Base-by-base conservation (phyloP, 305 asterid genomes). In the Solanum hybrid region DNA sequence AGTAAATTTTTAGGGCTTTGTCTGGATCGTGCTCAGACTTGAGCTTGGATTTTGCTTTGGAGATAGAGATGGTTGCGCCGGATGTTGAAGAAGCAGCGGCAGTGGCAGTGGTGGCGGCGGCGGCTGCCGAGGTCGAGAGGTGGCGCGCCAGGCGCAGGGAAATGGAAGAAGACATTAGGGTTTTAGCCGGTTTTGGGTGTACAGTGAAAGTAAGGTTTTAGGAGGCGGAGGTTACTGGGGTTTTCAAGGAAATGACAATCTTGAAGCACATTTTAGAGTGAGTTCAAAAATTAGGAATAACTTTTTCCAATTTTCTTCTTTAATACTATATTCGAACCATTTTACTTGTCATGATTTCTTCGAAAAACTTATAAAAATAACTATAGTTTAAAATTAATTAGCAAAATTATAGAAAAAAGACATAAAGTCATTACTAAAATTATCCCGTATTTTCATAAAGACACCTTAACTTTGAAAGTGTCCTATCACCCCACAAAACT, bases 1-100 rank as follows among this genome's bases (percentile, higher is more conserved):
- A 89, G 94, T 97, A 97, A 91, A 96, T 90, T 78, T 94, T 88
- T 81, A 97, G 90, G 4, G 96, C 96, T 93, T 89, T 93, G 92
- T 96, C 98, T 10, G 99, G 97, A 86, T 93, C 95, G 91, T 90
- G 80, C 7, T 88, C 91, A 17, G 78, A 90, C 88, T 84, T 94
- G 71, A 97, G 95, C 84, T 84, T 91, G 80, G 90, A 91, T 91
- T 93, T 97, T 42, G 94, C 92, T 75, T 90, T 88, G 56, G 98
- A 95, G 35, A 93, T 90, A 90, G 96, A 86, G 19, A 92, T 14
- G 51, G 95, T 87, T 29, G 88, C 31, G 4, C 91, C 78, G 40
- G 72, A 75, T 40, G 93, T 76, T 84, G 91, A 72, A 34, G 94
- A 12, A 26, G 91, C 85, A 71, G 94, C 17, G 69, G 71, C 60